Base-by-base conservation (phyloP, 495 filamentous ascomycete genomes). In the Tuber aestivum region DNA sequence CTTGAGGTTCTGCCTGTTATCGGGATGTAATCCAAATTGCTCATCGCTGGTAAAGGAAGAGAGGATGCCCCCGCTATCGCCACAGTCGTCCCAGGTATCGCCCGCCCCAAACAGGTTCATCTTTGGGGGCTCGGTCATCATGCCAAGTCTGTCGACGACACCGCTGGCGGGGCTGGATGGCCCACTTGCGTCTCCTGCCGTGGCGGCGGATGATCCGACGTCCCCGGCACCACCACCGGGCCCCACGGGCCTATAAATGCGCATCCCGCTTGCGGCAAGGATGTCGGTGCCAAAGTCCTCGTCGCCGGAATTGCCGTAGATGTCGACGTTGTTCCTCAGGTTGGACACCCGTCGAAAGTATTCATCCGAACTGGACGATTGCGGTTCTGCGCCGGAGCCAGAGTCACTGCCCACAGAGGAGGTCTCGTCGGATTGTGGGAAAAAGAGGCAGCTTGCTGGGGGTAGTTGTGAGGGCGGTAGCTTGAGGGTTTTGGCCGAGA, bases 391-490 rank as follows among this genome's bases (percentile, higher is more conserved):
- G 27, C 74, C 75, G 37, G 75, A 77, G 71, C 80, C 81, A 37
- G 81, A 81, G 71, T 83, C 81, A 40, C 81, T 82, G 65, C 82
- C 75, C 8, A 73, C 72, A 23, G 78, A 77, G 45, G 81, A 83
- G 68, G 82, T 80, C 27, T 83, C 81, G 65, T 81, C 81, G 6
- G 81, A 79, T 73, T 75, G 74, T 50, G 81, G 73, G 38, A 74
- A 83, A 70, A 72, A 81, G 23, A 81, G 70, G 48, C 77, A 82
- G 44, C 75, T 83, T 40, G 81, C 78, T 37, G 81, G 82, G 27
- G 82, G 80, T 1, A 83, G 75, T 23, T 69, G 68, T 18, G 80
- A 83, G 48, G 82, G 82, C 20, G 77, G 76, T 37, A 82, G 78
- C 16, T 50, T 81, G 38, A 77, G 65, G 32, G 80, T 69, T 35